Base-by-base conservation (phyloP, 2,329 filamentous ascomycete genomes). In the Scopulariopsis brevicaulis region DNA sequence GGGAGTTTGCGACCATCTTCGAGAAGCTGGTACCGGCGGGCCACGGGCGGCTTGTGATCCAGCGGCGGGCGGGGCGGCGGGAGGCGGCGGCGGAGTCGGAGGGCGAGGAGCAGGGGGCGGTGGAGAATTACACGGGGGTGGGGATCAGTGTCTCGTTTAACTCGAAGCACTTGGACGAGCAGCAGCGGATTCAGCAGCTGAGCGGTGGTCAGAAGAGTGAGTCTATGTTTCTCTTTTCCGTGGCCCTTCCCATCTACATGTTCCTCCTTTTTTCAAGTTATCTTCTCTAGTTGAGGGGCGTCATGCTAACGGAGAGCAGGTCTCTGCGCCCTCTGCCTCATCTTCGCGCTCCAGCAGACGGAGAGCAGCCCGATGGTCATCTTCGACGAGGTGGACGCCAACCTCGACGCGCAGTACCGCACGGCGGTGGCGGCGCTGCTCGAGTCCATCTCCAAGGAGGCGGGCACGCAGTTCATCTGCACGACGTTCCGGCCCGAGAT, bases 101-200 rank as follows among this genome's bases (percentile, higher is more conserved):
- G 15, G 87, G 84, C 5, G 83, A 87, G 54, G 84, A 85, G 37
- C 81, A 85, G 22, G 43, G 83, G 48, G 81, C 79, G 59, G 90
- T 99, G 1, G 94, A 97, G 73, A 96, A 96, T 72, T 99, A 99
- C 70, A 91, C 86, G 5, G 94, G 94, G 60, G 93, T 99, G 8
- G 92, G 92, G 52, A 97, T 99, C 73, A 93, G 89, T 66, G 94
- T 99, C 46, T 96, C 91, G 58, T 99, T 99, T 80, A 99, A 99
- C 77, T 96, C 90, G 64, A 96, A 96, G 73, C 88, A 96, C 63
- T 74, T 82, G 64, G 94, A 99, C 66, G 94, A 99, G 68, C 94
- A 99, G 72, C 94, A 99, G 70, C 89, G 91, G 62, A 97, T 99
- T 65, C 91, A 96, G 73, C 94, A 99, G 72, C 83, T 99, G 62